phyloP scores from a whole-genome alignment of 148 eudicot species.

The Chenopodium album region DNA sequence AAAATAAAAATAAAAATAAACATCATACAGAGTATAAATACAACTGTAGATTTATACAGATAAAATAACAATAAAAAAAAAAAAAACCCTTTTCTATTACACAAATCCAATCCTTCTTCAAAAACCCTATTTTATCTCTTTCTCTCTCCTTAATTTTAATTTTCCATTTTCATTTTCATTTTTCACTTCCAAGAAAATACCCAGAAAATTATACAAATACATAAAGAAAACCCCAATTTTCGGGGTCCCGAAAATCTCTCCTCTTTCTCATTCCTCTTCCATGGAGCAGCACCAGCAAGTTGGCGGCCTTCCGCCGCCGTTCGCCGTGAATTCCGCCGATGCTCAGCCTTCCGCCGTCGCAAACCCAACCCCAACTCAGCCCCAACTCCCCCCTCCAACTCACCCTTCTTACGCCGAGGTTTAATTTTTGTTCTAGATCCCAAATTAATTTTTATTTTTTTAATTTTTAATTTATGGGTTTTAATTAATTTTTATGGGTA shows the following conservation, averaged over 20 bases:
- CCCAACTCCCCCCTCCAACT: constrained; percentile 14
- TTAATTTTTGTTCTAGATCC: not conserved
- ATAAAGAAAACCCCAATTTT: not conserved
- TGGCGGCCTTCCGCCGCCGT: not conserved
- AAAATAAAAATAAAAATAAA: too few relatives aligned
- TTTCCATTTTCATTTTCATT: not conserved
- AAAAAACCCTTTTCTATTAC: too few relatives aligned
- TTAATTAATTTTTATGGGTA: not conserved
- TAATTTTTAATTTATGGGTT: not conserved
- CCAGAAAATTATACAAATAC: too few relatives aligned
- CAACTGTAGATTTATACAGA: too few relatives aligned
- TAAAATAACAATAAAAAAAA: too few relatives aligned
- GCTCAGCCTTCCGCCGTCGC: constrained; percentile 9
- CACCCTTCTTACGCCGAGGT: constrained; percentile 50
- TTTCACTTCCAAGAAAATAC: not conserved
- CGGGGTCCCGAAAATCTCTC: not conserved
- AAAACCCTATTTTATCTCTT: constrained; percentile 4
- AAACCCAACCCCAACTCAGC: constrained; percentile 16
- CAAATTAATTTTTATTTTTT: not conserved
- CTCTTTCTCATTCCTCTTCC: not conserved
- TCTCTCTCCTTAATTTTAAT: not conserved
- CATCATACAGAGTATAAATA: too few relatives aligned
- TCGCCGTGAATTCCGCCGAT: constrained; percentile 12
- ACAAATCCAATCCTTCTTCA: not conserved
- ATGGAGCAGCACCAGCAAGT: constrained; percentile 29